Evolutionary conservation across 1,284 basidiomycete species (phyloP).

Genomic region (Phylloporus gajari): DNA sequence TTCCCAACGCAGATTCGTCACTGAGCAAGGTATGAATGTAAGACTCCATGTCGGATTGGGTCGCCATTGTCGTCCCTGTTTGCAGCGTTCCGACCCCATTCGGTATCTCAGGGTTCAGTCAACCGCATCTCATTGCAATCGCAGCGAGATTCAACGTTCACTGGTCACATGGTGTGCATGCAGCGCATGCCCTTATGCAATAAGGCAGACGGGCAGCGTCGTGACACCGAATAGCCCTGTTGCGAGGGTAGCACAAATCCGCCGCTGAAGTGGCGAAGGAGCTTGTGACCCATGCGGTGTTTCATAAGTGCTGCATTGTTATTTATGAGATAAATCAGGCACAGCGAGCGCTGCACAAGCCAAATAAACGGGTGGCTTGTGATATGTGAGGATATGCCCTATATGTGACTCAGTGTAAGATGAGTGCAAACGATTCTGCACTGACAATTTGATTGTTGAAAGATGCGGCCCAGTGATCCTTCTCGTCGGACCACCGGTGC

Average conservation of each 20-base stretch:
- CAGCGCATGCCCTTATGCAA: conserved; percentile 8
- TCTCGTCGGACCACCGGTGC: too few species aligned
- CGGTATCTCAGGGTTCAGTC: conserved; percentile 2
- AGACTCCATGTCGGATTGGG: conserved; percentile 55
- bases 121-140: conserved; percentile 35
- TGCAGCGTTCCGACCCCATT: neutral
- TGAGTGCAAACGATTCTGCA: too few species aligned
- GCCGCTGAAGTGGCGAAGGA: conserved; percentile 9
- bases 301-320: too few species aligned
- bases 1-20: neutral
- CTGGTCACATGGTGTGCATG: conserved; percentile 10
- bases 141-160: conserved; percentile 10
- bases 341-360: too few species aligned
- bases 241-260: conserved; percentile 29
- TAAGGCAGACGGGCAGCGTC: conserved; percentile 16
- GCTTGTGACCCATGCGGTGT: too few species aligned
- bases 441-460: too few species aligned
- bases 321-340: too few species aligned
- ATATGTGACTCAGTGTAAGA: too few species aligned
- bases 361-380: too few species aligned
- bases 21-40: conserved; percentile 38
- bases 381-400: too few species aligned
- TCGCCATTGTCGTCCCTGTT: conserved; percentile 40
- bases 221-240: conserved; percentile 16
- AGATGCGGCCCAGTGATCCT: too few species aligned